Evolutionary conservation across 202 grass and related monocot genomes (phyloP), one percentile per base, ranked within the genome.

Genomic region (Setaria italica): DNA sequence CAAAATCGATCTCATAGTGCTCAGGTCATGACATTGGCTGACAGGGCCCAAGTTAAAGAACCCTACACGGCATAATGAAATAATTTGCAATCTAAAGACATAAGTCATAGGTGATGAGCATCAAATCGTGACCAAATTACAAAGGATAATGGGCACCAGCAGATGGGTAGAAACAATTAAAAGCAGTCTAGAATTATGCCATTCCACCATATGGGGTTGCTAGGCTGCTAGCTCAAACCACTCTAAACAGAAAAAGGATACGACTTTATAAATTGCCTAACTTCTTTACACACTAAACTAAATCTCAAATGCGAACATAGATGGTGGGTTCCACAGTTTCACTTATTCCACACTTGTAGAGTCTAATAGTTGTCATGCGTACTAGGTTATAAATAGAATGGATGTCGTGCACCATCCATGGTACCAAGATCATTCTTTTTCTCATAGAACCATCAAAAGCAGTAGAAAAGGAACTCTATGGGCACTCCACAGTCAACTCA

Each of bases 381-480:
- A 56, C 17, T 43, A 47, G 74, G 41, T 43, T 30, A 29, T 54
- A 43, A 37, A 56, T 34, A 39, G 59, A 76, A 67, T 16, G 35
- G 20, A 59, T 5, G 15, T 0, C 21, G 1, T 50, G 74, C 59
- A 33, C 78, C 79, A 63, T 5, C 37, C 35, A 59, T 50, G 34
- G 66, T 78, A 21, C 4, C 78, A 82, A 77, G 30, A 79, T 67
- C 67, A 62, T 78, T 50, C 35, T n/a, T 85, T 85, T 63, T 53
- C 33, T 53, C 21, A n/a, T 9, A 25, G 3, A 8, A 81, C 53
- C 54, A 76, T 35, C 21, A 54, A 75, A 62, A 17, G 32, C 50
- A 80, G 72, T 11, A 59, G 35, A 34, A 35, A 74, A 73, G 67
- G 47, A 68, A 59, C 53, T 49, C 50, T 46, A 81, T 47, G 75